Evolutionary conservation across 305 asterid species (phyloP), one percentile per base, ranked within the genome.

Genomic region (Striga hermonthica): DNA sequence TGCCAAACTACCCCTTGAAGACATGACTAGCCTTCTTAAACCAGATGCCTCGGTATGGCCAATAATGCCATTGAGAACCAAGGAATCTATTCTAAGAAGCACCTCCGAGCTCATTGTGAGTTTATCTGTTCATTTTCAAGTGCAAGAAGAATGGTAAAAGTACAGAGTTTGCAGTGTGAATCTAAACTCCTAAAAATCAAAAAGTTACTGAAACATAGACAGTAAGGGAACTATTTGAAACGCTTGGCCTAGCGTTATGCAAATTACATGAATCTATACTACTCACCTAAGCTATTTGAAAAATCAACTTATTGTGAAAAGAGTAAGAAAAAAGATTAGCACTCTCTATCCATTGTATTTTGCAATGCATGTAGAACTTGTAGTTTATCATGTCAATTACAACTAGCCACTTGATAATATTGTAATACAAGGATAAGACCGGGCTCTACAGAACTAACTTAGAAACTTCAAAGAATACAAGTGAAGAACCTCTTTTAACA

Each of bases 11-110:
- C 65, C 66, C 71, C 81, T 79, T 57, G 86, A 82, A 72, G 80
- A 80, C 70, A 82, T 78, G 71, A 83, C 76, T 67, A 81, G 78
- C 73, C 82, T 82, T 80, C 96, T 83, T 70, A 86, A 74, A 52
- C 75, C 85, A 68, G 76, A 79, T 74, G 95, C 96, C 82, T 89
- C 95, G 10, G 52, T 48, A 79, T 81, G 77, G 67, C 79, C 82
- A 78, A 87, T 75, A 67, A 77, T 58, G 56, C 91, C 85, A 69
- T 77, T 78, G 70, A 89, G 87, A 74, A 89, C 88, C 88, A 89
- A 77, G 9, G 95, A 77, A 75, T 89, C 93, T 70, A 89, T 81
- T 80, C 91, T 82, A 68, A 87, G 91, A 64, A 87, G 91, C 82
- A 89, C 65, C 76, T 79, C 85, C 3, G 95, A 76, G 72, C 81